Evolutionary conservation across 225 moss, liverwort and hornwort species (phyloP), one percentile per base, ranked within the genome.

Genomic region (Sphagnum tenellum): DNA sequence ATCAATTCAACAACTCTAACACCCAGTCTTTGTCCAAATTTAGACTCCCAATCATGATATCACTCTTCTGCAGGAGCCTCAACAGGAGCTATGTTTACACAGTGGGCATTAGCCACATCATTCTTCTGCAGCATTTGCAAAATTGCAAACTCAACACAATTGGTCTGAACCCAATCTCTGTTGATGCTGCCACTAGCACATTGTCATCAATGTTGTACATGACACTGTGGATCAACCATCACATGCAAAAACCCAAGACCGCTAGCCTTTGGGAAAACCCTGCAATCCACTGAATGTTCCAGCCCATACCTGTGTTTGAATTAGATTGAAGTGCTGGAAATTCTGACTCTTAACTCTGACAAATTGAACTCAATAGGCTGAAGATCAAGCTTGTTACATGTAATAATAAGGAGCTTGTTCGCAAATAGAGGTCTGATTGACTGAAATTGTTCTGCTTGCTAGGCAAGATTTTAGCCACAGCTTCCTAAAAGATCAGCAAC

Each of bases 71-170:
- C 94, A 57, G 91, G 82, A 56, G 94, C 89, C 72, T 94, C 94
- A 52, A 94, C 85, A 3, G 94, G 94, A 61, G 94, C 94, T 65
- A 94, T 90, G 69, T 91, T 91, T 45, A 94, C 94, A 78, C 94
- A 94, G 51, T 89, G 90, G 60, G 78, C 71, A 68, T 74, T 76
- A 57, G 70, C 72, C 61, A 48, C 64, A 8, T 91, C 91, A 67
- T 59, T 79, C 71, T 91, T 89, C 70, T 89, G 89, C 57, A 94
- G 71, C 94, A 94, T 91, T 45, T 90, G 81, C 55, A 94, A 72
- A 66, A 94, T 83, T 47, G 90, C 94, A 73, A 94, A 94, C 71
- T 94, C 94, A 65, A 89, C 94, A 77, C 94, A 94, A 67, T 90
- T 91, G 2, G 94, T 94, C 68, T 94, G n/a, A n/a, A 90, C 12